Conservation (phyloP, 2,329 filamentous ascomycete species). For the Zymoseptoria crescenta region DNA sequence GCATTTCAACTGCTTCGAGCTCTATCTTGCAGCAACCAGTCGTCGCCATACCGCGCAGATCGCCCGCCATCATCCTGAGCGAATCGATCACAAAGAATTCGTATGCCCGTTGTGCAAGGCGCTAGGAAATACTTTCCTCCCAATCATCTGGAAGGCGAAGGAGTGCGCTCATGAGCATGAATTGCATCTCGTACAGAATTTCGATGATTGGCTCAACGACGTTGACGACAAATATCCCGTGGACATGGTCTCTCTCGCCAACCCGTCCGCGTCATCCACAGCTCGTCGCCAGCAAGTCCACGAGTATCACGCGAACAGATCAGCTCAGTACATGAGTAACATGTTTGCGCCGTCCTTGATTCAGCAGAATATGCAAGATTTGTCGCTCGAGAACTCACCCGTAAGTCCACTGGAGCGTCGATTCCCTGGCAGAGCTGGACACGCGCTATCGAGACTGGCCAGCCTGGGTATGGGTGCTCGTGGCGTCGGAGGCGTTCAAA, state of each 20-base stretch:
- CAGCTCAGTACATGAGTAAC: conserved; percentile 20
- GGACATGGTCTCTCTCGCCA: conserved; percentile 42
- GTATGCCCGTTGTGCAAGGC: conserved; percentile 96
- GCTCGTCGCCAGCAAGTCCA: conserved; percentile 26
- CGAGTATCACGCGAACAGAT: conserved; percentile 18
- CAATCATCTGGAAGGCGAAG: conserved; percentile 90
- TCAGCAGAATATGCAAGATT: conserved; percentile 22
- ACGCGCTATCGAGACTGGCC: conserved; percentile 11
- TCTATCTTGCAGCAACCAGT: conserved; percentile 76
- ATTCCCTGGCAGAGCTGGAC: conserved; percentile 9
- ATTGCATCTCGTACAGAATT: conserved; percentile 41
- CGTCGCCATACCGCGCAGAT: conserved; percentile 87
- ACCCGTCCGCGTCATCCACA: conserved; percentile 18
- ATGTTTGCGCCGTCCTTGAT: conserved; percentile 26
- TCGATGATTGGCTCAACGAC: conserved; percentile 59
- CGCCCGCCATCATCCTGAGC: conserved; percentile 85
- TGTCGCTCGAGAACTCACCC: conserved; percentile 19
- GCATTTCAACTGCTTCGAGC: conserved; percentile 93
- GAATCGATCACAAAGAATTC: conserved; percentile 72
- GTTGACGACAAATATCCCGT: conserved; percentile 45
- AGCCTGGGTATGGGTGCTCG: conserved; percentile 5
- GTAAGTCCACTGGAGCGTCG: conserved; percentile 10
- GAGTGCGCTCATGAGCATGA: conserved; percentile 73
- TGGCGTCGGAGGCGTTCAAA: not conserved
- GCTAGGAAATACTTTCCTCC: conserved; percentile 86